Conservation (phyloP, 768 basidiomycete species). For the Pleurotus tuber-regium region DNA sequence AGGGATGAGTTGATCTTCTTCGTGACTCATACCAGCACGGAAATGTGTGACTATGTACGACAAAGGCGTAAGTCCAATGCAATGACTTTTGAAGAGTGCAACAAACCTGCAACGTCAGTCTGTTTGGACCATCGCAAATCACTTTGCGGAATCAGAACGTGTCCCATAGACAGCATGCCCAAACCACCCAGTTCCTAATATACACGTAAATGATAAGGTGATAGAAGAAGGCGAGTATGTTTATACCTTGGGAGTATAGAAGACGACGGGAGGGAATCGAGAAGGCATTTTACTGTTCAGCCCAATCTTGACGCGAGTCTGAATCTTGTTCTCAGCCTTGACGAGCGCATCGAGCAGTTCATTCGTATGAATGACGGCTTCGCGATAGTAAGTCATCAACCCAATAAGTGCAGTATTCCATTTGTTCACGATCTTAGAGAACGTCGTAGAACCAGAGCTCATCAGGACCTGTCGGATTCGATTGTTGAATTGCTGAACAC, state of each 20-base stretch:
- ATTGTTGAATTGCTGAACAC: slow-evolving; percentile 97
- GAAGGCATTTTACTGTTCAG: slow-evolving; percentile 99
- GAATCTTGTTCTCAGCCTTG: slow-evolving; percentile 99
- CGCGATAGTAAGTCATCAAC: slow-evolving; percentile 97
- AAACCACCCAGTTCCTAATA: slow-evolving; percentile 88
- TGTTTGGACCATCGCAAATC: slow-evolving; percentile 98
- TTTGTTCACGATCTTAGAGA: slow-evolving; percentile 98
- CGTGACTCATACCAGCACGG: slow-evolving; percentile 98
- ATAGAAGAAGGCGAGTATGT: neutral
- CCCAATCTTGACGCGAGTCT: slow-evolving; percentile 99
- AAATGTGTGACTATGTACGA: slow-evolving; percentile 81
- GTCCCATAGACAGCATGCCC: slow-evolving; percentile 99
- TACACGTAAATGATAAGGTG: slow-evolving; percentile 5
- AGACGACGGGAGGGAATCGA: slow-evolving; percentile 95
- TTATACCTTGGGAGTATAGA: slow-evolving; percentile 87
- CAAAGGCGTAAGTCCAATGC: slow-evolving; percentile 2
- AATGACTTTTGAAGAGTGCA: neutral
- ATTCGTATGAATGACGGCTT: slow-evolving; percentile 96
- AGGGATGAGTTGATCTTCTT: slow-evolving; percentile 93
- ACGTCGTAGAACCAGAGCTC: slow-evolving; percentile 98
- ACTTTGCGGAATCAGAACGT: slow-evolving; percentile 96
- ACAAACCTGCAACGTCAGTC: slow-evolving; percentile 85
- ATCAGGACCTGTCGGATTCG: slow-evolving; percentile 95
- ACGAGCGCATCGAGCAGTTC: slow-evolving; percentile 94
- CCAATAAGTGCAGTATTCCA: slow-evolving; percentile 97